Conservation (phyloP, 305 asterid genomes). For the Stenogyne calaminthoides region DNA sequence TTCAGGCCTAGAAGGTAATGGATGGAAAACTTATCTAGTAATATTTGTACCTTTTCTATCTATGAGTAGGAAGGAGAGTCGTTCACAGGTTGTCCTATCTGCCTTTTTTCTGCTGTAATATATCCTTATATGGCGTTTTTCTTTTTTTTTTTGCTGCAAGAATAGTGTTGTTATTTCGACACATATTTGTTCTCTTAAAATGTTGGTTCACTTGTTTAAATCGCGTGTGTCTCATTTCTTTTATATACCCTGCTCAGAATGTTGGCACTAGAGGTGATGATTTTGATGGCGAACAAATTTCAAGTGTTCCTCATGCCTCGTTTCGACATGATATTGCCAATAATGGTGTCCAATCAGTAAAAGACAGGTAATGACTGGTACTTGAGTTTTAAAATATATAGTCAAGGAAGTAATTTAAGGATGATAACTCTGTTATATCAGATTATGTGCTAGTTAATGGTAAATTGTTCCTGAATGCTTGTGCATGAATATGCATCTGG, state of each 20-base stretch:
- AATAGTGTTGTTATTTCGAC: not conserved
- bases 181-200: constrained; percentile 4
- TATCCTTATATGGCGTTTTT: constrained; percentile 2
- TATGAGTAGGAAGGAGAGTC: not conserved
- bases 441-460: constrained; percentile 19
- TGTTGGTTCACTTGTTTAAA: constrained; percentile 19
- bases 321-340: constrained; percentile 32
- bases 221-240: constrained; percentile 18
- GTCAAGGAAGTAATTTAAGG: constrained; percentile 4
- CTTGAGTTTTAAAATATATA: constrained; percentile 22
- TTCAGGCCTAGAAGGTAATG: constrained; percentile 22
- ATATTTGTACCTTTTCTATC: constrained; percentile 9
- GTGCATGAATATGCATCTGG: constrained; percentile 11
- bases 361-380: constrained; percentile 56
- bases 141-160: constrained; percentile 13
- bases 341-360: constrained; percentile 38
- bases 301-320: constrained; percentile 40
- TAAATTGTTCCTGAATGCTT: not conserved
- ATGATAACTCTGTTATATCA: not conserved
- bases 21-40: constrained; percentile 15
- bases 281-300: constrained; percentile 51
- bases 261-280: constrained; percentile 59
- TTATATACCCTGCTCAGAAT: constrained; percentile 47
- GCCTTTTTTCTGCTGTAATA: not conserved
- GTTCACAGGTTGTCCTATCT: not conserved